Evolutionary conservation across 176 grass and related monocot species (phyloP), one percentile per base, ranked within the genome.

Genomic region (Oryza nivara): DNA sequence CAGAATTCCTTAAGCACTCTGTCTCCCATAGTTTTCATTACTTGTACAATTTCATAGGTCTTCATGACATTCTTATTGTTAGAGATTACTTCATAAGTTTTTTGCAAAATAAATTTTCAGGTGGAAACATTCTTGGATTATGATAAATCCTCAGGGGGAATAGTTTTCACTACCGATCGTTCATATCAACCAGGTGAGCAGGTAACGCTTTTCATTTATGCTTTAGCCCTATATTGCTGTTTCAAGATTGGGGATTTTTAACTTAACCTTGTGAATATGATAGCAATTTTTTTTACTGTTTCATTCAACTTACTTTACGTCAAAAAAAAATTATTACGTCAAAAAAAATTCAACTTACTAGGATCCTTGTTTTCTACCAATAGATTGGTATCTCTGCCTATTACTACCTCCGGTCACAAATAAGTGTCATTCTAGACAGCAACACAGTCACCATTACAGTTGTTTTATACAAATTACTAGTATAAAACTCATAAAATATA

Each of bases 141-240:
- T 81, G 96, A 98, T 75, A 98, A 94, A 61, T 86, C 96, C 64
- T 95, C 93, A 7, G 45, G 89, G 44, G 93, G 91, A 92, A 92
- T 98, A 88, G 91, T 98, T 90, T 98, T 94, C 80, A 95, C 85
- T 68, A 92, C 96, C 30, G 91, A 98, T 30, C 87, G 86, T 17
- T 52, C 91, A 63, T 98, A 98, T 92, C 91, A 95, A 91, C 96
- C 89, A 95, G 93, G 96, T 92, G 96, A 98, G 93, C 96, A 98
- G 96, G 96, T 95, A 98, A 94, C 73, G 26, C 1, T 67, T 71
- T 77, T 83, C 35, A 76, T 92, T 81, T 41, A 28, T 83, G 75
- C 83, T 69, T 80, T 65, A 74, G 40, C 51, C 63, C 46, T 51
- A 61, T 28, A 56, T 56, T 56, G 5, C 19, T 82, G 23, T 81